A percentile compares a stretch with the other conserved stretches of the same genome.
phyloP scores from a whole-genome alignment of 805 yeast species.

The Clavispora carvajalis region DNA sequence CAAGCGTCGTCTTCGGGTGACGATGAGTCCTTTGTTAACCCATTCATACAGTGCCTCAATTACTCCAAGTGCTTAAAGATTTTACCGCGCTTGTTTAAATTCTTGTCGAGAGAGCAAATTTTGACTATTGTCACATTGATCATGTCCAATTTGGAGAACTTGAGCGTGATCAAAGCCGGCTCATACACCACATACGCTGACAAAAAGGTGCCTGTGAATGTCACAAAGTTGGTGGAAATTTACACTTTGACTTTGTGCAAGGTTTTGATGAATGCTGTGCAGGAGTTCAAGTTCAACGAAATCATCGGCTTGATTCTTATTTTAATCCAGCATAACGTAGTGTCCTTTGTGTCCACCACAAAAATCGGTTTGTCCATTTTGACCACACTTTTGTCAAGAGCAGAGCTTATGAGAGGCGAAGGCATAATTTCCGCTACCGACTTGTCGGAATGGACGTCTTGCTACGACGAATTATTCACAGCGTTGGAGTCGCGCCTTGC shows the following conservation, averaged over 20 bases:
- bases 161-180: constrained; percentile 73
- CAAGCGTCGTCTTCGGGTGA: constrained; percentile 49
- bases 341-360: constrained; percentile 60
- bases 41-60: constrained; percentile 76
- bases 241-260: constrained; percentile 80
- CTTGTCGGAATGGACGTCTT: constrained; percentile 65
- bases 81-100: constrained; percentile 82
- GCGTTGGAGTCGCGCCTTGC: constrained; percentile 73
- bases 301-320: constrained; percentile 72
- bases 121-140: constrained; percentile 71
- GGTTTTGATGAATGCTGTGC: constrained; percentile 74
- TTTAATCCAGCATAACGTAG: constrained; percentile 64
- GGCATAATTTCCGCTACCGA: constrained; percentile 52
- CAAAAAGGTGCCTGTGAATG: constrained; percentile 48
- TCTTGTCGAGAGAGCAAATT: constrained; percentile 70
- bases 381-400: constrained; percentile 86
- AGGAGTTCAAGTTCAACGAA: constrained; percentile 75
- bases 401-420: constrained; percentile 88
- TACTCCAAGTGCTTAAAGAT: constrained; percentile 86
- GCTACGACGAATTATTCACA: constrained; percentile 78
- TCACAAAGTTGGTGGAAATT: constrained; percentile 60
- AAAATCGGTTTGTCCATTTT: constrained; percentile 82
- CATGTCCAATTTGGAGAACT: constrained; percentile 72
- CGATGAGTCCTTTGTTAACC: constrained; percentile 50
- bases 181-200: constrained; percentile 61